Percentiles rank a stretch among this genome's conserved stretches.
These are phyloP conservation scores for Lunularia cruciata DNA, from an alignment of 225 moss, liverwort and hornwort species.

Conservation along the genomic window DNA sequence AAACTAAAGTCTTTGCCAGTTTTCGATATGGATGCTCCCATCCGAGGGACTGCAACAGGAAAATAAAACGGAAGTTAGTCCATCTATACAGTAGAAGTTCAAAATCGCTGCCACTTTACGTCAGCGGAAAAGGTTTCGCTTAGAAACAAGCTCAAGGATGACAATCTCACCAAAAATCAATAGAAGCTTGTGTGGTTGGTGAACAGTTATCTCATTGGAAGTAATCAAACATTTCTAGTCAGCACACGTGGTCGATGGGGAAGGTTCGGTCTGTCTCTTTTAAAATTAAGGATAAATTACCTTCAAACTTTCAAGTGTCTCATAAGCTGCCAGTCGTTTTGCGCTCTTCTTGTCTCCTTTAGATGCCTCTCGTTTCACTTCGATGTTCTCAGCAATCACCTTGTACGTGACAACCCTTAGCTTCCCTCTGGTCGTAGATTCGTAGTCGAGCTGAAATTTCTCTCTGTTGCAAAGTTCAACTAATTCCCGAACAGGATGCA, in stretches of 20 bases:
- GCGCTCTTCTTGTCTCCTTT: conserved; percentile 60
- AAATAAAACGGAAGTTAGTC: neutral
- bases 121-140: too few relatives aligned
- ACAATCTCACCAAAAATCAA: too few relatives aligned
- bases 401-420: conserved; percentile 36
- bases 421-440: conserved; percentile 17
- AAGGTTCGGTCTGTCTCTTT: neutral
- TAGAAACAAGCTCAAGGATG: too few relatives aligned
- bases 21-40: conserved; percentile 35
- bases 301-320: conserved; percentile 62
- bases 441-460: conserved; percentile 39
- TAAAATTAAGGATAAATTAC: conserved; percentile 23
- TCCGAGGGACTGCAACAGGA: conserved; percentile 26
- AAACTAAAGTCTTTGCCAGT: conserved; percentile 31
- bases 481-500: conserved; percentile 84
- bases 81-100: too few relatives aligned
- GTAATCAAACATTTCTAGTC: too few relatives aligned
- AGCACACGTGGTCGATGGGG: neutral
- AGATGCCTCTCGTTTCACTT: conserved; percentile 43
- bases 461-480: conserved; percentile 67
- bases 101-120: too few relatives aligned
- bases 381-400: conserved; percentile 34
- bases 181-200: neutral
- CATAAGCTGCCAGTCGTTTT: conserved; percentile 62
- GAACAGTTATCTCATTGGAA: neutral